phyloP scores from a whole-genome alignment of 306 rosid genomes.

The Casuarina equisetifolia region DNA sequence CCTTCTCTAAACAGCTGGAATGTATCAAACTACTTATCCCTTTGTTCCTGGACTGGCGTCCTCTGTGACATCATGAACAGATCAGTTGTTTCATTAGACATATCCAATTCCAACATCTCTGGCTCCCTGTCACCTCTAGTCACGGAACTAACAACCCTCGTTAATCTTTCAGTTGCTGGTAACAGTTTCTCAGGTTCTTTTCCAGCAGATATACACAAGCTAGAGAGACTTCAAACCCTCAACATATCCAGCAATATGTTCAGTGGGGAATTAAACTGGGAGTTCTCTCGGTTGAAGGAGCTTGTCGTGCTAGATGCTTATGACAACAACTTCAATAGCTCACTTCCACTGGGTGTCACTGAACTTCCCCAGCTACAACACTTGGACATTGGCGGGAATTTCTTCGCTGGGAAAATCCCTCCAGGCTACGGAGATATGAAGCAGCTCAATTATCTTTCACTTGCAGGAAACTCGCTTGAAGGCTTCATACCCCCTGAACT shows the following conservation, averaged over 20 bases:
- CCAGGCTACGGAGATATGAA: constrained; percentile 56
- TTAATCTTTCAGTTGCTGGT: constrained; percentile 45
- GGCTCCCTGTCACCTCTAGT: constrained; percentile 64
- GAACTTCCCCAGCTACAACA: constrained; percentile 41
- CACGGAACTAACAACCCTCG: constrained; percentile 48
- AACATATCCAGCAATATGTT: constrained; percentile 78
- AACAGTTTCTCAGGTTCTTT: constrained; percentile 53
- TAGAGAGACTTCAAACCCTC: constrained; percentile 47
- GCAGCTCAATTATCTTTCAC: constrained; percentile 54
- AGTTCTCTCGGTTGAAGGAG: constrained; percentile 38
- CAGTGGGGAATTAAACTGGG: constrained; percentile 62
- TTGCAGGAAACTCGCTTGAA: constrained; percentile 81
- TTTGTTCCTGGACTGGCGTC: constrained; percentile 82
- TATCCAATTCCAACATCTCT: constrained; percentile 66
- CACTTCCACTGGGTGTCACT: constrained; percentile 65
- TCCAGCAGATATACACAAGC: constrained; percentile 45
- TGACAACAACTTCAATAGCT: constrained; percentile 64
- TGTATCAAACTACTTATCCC: constrained; percentile 47
- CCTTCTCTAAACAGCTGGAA: constrained; percentile 55
- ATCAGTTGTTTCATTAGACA: constrained; percentile 60
- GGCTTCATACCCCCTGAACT: constrained; percentile 72
- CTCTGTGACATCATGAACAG: constrained; percentile 47
- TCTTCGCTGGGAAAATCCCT: constrained; percentile 64
- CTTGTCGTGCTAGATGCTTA: constrained; percentile 68
- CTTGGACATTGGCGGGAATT: constrained; percentile 82